Evolutionary conservation across 306 rosid genomes (phyloP).

Genomic region (Spatholobus suberectus): DNA sequence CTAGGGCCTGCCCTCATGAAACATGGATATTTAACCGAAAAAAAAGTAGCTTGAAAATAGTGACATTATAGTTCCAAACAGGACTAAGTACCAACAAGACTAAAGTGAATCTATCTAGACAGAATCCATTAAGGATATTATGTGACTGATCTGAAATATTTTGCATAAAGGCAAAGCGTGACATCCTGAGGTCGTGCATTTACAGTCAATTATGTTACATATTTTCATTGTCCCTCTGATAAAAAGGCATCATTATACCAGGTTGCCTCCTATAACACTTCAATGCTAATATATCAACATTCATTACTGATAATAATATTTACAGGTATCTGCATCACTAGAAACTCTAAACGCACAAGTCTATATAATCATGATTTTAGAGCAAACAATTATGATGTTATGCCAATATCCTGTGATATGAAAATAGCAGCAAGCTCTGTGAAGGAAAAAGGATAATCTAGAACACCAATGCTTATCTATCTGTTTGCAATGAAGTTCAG

Average conservation of each 20-base stretch:
- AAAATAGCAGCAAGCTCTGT: not conserved
- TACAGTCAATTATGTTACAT: not conserved
- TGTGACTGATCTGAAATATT: not conserved
- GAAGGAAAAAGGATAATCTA: not conserved
- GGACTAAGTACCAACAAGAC: not conserved
- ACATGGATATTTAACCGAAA: not conserved
- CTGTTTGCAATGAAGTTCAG: not conserved
- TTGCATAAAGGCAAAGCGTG: not conserved
- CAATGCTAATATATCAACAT: not conserved
- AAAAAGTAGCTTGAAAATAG: not conserved
- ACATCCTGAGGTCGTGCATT: not conserved
- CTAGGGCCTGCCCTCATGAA: too few relatives aligned
- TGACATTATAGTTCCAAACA: not conserved
- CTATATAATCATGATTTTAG: not conserved
- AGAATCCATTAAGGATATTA: not conserved
- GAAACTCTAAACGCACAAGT: not conserved
- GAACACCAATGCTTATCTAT: not conserved
- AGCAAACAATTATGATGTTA: not conserved
- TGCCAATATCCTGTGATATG: not conserved
- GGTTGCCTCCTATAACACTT: not conserved
- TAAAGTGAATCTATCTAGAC: not conserved
- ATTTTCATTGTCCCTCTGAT: not conserved
- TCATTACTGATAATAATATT: not conserved
- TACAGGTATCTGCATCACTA: not conserved
- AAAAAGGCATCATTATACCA: not conserved